Evolutionary conservation across 331 rosid species (phyloP).

Genomic region (Stylosanthes scabra): DNA sequence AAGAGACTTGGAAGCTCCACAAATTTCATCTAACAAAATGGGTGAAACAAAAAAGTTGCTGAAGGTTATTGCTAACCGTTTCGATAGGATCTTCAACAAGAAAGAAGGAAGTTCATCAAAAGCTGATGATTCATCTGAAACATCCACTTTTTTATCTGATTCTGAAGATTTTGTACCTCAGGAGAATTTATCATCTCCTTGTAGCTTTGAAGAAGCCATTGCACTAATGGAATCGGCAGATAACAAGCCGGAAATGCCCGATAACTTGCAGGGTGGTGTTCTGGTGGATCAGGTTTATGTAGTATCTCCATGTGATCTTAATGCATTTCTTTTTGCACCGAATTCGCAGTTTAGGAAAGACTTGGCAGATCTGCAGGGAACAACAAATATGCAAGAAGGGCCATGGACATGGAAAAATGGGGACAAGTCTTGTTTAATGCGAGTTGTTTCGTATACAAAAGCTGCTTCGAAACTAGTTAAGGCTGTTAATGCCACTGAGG

Average conservation of each 20-base stretch:
- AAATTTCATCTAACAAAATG: constrained; percentile 45
- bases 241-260: constrained; percentile 61
- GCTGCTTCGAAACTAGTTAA: constrained; percentile 76
- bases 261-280: constrained; percentile 69
- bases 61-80: constrained; percentile 53
- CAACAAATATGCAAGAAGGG: constrained; percentile 69
- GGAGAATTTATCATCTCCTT: constrained; percentile 47
- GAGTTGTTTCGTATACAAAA: constrained; percentile 64
- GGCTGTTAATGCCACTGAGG: constrained; percentile 75
- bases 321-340: constrained; percentile 67
- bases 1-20: constrained; percentile 43
- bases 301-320: constrained; percentile 60
- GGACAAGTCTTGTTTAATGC: constrained; percentile 58
- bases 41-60: constrained; percentile 58
- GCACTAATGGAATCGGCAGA: constrained; percentile 54
- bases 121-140: constrained; percentile 56
- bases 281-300: constrained; percentile 67
- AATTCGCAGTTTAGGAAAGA: constrained; percentile 71
- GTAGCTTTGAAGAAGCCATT: constrained; percentile 72
- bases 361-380: constrained; percentile 69
- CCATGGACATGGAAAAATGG: constrained; percentile 76
- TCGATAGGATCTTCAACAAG: constrained; percentile 69
- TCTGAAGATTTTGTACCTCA: constrained; percentile 51
- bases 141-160: constrained; percentile 56
- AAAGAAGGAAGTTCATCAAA: constrained; percentile 56